Evolutionary conservation across 2,329 filamentous ascomycete species (phyloP).

Genomic region (Botrytis aclada): DNA sequence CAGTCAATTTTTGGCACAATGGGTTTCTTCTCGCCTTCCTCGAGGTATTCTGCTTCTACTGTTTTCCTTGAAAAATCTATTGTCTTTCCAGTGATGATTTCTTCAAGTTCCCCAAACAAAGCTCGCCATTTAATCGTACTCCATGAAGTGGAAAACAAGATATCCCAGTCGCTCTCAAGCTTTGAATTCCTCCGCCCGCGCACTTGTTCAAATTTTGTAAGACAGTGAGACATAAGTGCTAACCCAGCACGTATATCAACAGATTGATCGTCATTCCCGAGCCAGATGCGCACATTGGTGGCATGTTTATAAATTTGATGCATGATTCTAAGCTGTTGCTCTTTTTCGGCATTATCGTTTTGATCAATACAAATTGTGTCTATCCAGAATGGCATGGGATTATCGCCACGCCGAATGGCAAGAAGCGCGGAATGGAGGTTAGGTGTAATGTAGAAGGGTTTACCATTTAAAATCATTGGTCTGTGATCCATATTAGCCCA

Average conservation of each 20-base stretch:
- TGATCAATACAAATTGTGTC: background rate
- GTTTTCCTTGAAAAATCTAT: accelerated
- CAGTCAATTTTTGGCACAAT: background rate
- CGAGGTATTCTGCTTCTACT: accelerated
- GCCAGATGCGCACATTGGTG: background rate
- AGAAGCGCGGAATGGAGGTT: background rate
- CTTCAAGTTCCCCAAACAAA: background rate
- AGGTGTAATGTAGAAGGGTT: background rate
- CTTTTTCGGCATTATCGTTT: background rate
- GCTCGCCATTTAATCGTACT: accelerated
- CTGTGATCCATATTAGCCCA: background rate
- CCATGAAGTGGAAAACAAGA: background rate
- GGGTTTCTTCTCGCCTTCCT: background rate
- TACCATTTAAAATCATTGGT: background rate
- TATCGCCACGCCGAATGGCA: background rate
- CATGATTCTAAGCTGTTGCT: background rate
- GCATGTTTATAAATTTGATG: background rate
- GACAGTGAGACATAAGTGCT: background rate
- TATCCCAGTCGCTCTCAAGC: background rate
- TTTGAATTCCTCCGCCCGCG: background rate
- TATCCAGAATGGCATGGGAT: accelerated
- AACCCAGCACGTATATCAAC: background rate
- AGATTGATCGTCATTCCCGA: background rate
- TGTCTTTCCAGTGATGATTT: background rate
- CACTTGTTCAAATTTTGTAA: background rate